These are phyloP conservation scores for Lentithecium fluviatile DNA, from an alignment of 495 filamentous ascomycete species.

Conservation along the genomic window DNA sequence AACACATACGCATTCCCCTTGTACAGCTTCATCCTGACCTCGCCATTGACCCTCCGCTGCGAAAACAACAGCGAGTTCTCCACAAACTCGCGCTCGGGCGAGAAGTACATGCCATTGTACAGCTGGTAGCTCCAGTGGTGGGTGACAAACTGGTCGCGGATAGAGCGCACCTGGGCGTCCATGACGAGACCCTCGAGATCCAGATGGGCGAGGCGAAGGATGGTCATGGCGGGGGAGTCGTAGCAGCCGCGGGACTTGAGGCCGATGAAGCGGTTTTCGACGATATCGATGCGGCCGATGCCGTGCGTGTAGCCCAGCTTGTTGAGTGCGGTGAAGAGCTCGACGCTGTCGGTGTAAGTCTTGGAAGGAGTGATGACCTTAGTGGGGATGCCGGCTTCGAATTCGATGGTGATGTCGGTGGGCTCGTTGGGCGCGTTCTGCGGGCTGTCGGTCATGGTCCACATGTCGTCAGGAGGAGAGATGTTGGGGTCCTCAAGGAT, in stretches of 20 bases:
- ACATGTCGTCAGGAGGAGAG: slow-evolving; percentile 74
- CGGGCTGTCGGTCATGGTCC: slow-evolving; percentile 79
- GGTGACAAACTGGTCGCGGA: slow-evolving; percentile 76
- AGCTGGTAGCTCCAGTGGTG: slow-evolving; percentile 70
- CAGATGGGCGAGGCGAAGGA: slow-evolving; percentile 72
- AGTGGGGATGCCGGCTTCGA: slow-evolving; percentile 80
- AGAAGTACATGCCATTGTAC: slow-evolving; percentile 84
- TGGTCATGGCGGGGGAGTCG: slow-evolving; percentile 73
- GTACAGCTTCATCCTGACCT: slow-evolving; percentile 69
- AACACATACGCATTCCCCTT: slow-evolving; percentile 75
- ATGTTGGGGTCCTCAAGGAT: slow-evolving; percentile 69
- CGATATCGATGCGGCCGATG: slow-evolving; percentile 87
- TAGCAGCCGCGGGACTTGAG: slow-evolving; percentile 90
- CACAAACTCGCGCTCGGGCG: slow-evolving; percentile 74
- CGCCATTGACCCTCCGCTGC: slow-evolving; percentile 61
- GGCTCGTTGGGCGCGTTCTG: slow-evolving; percentile 72
- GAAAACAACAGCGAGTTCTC: slow-evolving; percentile 69
- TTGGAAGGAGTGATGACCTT: slow-evolving; percentile 66
- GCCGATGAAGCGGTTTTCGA: slow-evolving; percentile 85
- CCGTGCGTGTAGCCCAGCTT: slow-evolving; percentile 73
- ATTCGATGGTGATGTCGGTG: slow-evolving; percentile 72
- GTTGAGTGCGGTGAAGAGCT: slow-evolving; percentile 79
- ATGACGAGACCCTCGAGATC: slow-evolving; percentile 83
- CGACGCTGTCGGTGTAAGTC: slow-evolving; percentile 69
- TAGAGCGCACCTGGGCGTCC: slow-evolving; percentile 77